These are phyloP conservation scores for Cladophialophora carrionii DNA, from an alignment of 2,329 filamentous ascomycete species.

Conservation along the genomic window DNA sequence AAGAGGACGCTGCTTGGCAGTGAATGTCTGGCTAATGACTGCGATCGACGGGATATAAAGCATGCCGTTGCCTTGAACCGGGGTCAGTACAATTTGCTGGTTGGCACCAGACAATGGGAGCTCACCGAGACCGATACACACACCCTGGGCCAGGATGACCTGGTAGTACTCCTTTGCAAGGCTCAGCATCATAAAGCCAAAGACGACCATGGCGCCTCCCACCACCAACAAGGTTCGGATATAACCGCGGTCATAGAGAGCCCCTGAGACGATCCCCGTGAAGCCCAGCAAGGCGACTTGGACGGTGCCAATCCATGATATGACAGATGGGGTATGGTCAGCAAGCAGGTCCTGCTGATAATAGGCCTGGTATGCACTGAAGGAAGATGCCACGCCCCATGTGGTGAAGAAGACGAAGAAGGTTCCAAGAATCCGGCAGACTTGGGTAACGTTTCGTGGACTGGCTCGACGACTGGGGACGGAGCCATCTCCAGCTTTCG, in stretches of 20 bases:
- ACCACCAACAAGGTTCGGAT: conserved; percentile 39
- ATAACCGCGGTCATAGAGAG: conserved; percentile 50
- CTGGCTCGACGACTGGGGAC: not conserved
- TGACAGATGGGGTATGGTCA: conserved; percentile 43
- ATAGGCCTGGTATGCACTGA: conserved; percentile 40
- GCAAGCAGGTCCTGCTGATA: conserved; percentile 39
- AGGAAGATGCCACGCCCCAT: conserved; percentile 38
- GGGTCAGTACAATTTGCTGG: conserved; percentile 37
- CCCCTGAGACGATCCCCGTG: conserved; percentile 49
- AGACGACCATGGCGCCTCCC: conserved; percentile 36
- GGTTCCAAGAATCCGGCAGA: conserved; percentile 77
- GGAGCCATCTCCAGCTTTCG: conserved; percentile 1
- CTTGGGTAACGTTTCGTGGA: conserved; percentile 61
- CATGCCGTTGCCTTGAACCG: conserved; percentile 47
- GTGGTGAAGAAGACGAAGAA: conserved; percentile 62
- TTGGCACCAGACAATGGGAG: conserved; percentile 42
- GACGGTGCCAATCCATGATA: conserved; percentile 57
- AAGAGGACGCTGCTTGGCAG: conserved; percentile 38
- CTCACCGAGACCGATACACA: conserved; percentile 56
- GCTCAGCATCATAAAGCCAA: conserved; percentile 49
- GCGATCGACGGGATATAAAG: conserved; percentile 52
- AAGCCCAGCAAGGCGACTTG: conserved; percentile 52
- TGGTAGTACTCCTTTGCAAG: conserved; percentile 55
- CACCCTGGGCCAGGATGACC: conserved; percentile 59
- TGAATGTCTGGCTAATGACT: conserved; percentile 59